Conservation (phyloP, 2,329 filamentous ascomycete species). For the Magnaporthiopsis incrustans region DNA sequence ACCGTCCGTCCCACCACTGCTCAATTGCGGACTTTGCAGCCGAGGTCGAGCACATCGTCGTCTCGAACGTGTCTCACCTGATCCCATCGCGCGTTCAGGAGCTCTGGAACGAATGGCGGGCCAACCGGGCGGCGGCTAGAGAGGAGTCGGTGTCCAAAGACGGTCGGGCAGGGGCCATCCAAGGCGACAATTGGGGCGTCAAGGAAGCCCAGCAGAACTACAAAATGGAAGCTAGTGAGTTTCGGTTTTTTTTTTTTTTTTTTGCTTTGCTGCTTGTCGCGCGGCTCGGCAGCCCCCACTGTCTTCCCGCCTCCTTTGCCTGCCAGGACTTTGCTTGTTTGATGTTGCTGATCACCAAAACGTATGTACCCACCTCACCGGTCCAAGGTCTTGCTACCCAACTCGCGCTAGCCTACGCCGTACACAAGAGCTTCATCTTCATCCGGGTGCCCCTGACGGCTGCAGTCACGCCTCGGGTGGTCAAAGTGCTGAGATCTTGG, state of each 20-base stretch:
- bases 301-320: background rate
- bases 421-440: constrained; percentile 98
- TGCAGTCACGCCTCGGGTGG: constrained; percentile 88
- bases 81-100: constrained; percentile 54
- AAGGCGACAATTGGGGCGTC: constrained; percentile 45
- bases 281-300: too few species aligned
- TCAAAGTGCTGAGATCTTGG: constrained; percentile 78
- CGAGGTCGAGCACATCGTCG: constrained; percentile 57
- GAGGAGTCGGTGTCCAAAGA: constrained; percentile 33
- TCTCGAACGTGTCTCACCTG: constrained; percentile 48
- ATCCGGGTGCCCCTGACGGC: constrained; percentile 87
- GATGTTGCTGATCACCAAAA: too few species aligned
- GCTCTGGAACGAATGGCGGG: constrained; percentile 40
- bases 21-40: constrained; percentile 28
- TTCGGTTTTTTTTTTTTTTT: background rate
- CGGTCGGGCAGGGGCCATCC: background rate
- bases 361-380: too few species aligned
- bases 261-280: background rate
- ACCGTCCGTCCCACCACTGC: too few species aligned
- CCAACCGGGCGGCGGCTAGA: constrained; percentile 22
- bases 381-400: constrained; percentile 62
- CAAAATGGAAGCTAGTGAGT: constrained; percentile 67
- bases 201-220: constrained; percentile 54
- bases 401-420: constrained; percentile 85
- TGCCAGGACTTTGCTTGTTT: too few species aligned